phyloP scores from a whole-genome alignment of 2,329 filamentous ascomycete species.

The Phialophora verrucosa region DNA sequence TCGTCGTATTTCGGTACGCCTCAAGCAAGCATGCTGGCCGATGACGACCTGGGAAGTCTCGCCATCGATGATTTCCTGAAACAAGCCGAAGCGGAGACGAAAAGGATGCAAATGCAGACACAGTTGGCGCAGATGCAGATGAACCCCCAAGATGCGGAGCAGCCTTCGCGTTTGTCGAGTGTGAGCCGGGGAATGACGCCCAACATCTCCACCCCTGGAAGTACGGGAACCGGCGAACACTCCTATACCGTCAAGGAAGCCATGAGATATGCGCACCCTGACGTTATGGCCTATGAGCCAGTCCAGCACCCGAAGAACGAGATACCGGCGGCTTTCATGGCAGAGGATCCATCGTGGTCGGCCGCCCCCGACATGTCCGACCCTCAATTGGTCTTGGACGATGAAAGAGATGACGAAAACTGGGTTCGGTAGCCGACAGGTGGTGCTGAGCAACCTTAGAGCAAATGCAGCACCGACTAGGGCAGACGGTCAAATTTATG shows the following conservation, averaged over 20 bases:
- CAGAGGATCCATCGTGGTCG: conserved; percentile 39
- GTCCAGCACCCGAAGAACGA: conserved; percentile 11
- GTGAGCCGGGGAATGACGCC: conserved; percentile 37
- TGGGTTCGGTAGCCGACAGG: conserved; percentile 35
- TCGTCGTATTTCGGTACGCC: conserved; percentile 52
- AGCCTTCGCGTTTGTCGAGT: conserved; percentile 29
- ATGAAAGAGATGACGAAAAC: conserved; percentile 39
- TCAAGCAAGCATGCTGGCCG: conserved; percentile 50
- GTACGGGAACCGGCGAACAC: conserved; percentile 31
- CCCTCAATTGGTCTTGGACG: conserved; percentile 34
- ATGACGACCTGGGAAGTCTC: conserved; percentile 49
- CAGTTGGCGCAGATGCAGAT: conserved; percentile 34
- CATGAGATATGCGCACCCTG: conserved; percentile 39
- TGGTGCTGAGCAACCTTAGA: background rate
- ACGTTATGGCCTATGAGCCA: conserved; percentile 12
- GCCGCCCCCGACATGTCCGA: conserved; percentile 35
- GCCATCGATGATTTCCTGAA: conserved; percentile 54
- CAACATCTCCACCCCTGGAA: conserved; percentile 33
- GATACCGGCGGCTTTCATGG: conserved; percentile 22
- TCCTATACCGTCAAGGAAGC: conserved; percentile 38
- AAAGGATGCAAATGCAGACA: conserved; percentile 36
- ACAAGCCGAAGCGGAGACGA: conserved; percentile 36
- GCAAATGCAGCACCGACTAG: conserved; percentile 3
- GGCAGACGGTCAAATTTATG: conserved; percentile 2
- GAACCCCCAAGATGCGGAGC: conserved; percentile 23